phyloP scores from a whole-genome alignment of 345 rosid genomes.

The Dipteronia dyeriana region DNA sequence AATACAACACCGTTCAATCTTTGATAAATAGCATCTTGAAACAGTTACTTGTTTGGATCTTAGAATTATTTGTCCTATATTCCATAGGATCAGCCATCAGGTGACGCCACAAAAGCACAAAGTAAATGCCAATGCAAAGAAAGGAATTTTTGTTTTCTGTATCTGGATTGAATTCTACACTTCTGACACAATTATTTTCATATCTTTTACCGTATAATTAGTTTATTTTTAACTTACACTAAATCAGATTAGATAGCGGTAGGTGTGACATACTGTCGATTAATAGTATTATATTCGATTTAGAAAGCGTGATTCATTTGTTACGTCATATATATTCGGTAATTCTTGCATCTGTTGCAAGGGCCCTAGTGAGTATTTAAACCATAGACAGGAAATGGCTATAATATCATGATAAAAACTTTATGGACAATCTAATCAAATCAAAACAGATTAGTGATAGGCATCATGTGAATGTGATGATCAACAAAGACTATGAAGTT shows the following conservation, averaged over 20 bases:
- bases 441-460: constrained; percentile 14
- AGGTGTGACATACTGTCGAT: too few relatives aligned
- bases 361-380: too few relatives aligned
- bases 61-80: neutral
- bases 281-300: too few relatives aligned
- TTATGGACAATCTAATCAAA: constrained; percentile 39
- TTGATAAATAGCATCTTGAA: constrained; percentile 9
- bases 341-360: too few relatives aligned
- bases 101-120: constrained; percentile 22
- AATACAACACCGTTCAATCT: neutral
- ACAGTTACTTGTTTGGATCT: neutral
- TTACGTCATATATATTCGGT: too few relatives aligned
- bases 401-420: constrained; percentile 26
- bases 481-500: constrained; percentile 12
- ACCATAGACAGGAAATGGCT: constrained; percentile 13
- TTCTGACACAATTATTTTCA: too few relatives aligned
- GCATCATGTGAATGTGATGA: constrained; percentile 10
- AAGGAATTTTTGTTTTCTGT: neutral
- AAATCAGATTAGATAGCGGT: too few relatives aligned
- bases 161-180: too few relatives aligned
- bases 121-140: constrained; percentile 22
- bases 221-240: neutral
- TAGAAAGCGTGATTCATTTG: too few relatives aligned
- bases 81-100: neutral
- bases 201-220: too few relatives aligned